phyloP scores from a whole-genome alignment of 1,139 yeast genomes.

The Hyphopichia wangnamkhiaoensis region DNA sequence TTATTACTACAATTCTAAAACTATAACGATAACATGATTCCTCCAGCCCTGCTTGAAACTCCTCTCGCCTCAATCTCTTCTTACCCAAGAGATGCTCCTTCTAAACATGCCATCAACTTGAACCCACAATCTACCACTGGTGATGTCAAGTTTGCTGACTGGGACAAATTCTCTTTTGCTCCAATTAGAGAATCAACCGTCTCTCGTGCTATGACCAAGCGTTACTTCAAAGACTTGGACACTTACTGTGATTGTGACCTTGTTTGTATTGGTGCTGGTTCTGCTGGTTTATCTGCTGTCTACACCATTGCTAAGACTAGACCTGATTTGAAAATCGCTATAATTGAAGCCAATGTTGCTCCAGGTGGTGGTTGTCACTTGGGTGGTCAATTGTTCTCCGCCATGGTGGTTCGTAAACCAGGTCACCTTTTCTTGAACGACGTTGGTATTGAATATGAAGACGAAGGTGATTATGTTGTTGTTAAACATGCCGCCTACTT shows the following conservation, averaged over 20 bases:
- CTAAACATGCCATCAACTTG: conserved; percentile 8
- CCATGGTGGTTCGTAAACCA: conserved; percentile 80
- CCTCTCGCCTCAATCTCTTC: conserved; percentile 13
- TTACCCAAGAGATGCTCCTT: not conserved
- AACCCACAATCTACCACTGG: conserved; percentile 16
- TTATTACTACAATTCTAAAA: too few species aligned
- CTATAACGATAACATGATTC: conserved; percentile 27
- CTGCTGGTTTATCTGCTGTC: conserved; percentile 77
- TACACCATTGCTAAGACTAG: conserved; percentile 70
- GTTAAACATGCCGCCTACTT: conserved; percentile 81
- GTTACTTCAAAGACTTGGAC: conserved; percentile 74
- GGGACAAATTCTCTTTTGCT: conserved; percentile 68
- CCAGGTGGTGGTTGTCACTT: conserved; percentile 85
- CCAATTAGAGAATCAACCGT: conserved; percentile 80
- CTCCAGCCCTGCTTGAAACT: conserved; percentile 37
- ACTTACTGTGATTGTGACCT: conserved; percentile 75
- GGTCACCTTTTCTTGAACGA: conserved; percentile 69
- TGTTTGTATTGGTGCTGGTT: conserved; percentile 78
- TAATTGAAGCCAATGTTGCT: conserved; percentile 71
- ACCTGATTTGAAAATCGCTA: conserved; percentile 76
- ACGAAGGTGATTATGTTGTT: conserved; percentile 79
- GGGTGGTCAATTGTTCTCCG: conserved; percentile 78
- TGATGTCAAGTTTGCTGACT: conserved; percentile 45
- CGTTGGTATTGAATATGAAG: conserved; percentile 67
- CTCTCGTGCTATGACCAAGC: conserved; percentile 79